A percentile compares a stretch with the other conserved stretches of the same genome.
Conservation (phyloP, 1,284 basidiomycete species). For the Ustilago loliicola region DNA sequence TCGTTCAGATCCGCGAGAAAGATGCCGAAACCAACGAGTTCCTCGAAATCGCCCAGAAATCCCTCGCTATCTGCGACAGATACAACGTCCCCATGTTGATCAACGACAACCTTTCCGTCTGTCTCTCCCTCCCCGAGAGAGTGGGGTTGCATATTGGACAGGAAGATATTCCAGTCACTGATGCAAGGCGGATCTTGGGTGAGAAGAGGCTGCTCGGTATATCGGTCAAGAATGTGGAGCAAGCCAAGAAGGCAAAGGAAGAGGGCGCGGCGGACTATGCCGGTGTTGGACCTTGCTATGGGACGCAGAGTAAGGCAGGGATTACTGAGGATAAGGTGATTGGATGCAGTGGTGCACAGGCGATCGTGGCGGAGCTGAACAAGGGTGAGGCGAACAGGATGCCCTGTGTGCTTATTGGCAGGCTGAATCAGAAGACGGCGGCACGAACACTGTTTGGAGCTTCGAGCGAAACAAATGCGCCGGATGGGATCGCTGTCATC, state of each 20-base stretch:
- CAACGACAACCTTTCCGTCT: slow-evolving; percentile 74
- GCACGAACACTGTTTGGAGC: slow-evolving; percentile 60
- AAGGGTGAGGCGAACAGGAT: slow-evolving; percentile 26
- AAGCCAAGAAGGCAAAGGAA: slow-evolving; percentile 45
- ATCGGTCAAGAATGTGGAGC: slow-evolving; percentile 77
- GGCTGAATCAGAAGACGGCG: slow-evolving; percentile 64
- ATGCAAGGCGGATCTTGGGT: slow-evolving; percentile 78
- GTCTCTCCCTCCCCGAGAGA: slow-evolving; percentile 71
- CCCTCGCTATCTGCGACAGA: slow-evolving; percentile 82
- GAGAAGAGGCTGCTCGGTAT: slow-evolving; percentile 82
- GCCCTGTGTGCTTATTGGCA: slow-evolving; percentile 67
- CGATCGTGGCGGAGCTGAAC: slow-evolving; percentile 48
- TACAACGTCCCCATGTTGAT: slow-evolving; percentile 88
- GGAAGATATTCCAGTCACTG: slow-evolving; percentile 82
- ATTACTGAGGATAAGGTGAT: slow-evolving; percentile 65
- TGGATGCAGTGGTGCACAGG: slow-evolving; percentile 48
- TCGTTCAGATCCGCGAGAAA: slow-evolving; percentile 77
- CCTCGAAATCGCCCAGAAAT: slow-evolving; percentile 79
- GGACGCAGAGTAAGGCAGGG: slow-evolving; percentile 69
- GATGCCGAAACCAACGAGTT: slow-evolving; percentile 74
- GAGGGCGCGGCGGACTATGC: slow-evolving; percentile 79
- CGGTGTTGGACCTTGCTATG: slow-evolving; percentile 78
- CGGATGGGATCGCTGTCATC: slow-evolving; percentile 85
- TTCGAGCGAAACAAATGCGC: slow-evolving; percentile 36
- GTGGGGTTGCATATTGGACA: slow-evolving; percentile 92